phyloP scores from a whole-genome alignment of 2,329 filamentous ascomycete species.

The Chrysosporium queenslandicum region DNA sequence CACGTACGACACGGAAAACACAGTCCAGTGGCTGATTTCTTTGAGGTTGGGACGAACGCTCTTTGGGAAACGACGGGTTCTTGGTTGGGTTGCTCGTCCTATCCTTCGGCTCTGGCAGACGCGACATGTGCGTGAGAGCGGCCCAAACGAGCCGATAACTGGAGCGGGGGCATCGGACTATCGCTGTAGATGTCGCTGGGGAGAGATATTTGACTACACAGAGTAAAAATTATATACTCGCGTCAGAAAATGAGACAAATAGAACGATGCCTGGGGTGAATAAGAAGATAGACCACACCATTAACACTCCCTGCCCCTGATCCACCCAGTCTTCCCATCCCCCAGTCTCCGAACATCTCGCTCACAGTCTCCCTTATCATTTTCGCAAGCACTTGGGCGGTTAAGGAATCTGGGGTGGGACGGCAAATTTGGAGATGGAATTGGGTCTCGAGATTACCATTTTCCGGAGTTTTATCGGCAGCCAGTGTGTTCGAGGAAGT shows the following conservation, averaged over 20 bases:
- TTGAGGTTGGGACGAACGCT: background rate
- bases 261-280: too few relatives aligned
- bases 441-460: slow-evolving; percentile 26
- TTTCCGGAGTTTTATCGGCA: slow-evolving; percentile 7
- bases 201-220: slow-evolving; percentile 80
- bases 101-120: slow-evolving; percentile 51
- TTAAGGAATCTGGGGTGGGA: slow-evolving; percentile 64
- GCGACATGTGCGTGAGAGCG: slow-evolving; percentile 68
- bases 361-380: slow-evolving; percentile 61
- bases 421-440: slow-evolving; percentile 64
- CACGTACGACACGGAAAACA: slow-evolving; percentile 72
- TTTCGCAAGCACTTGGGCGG: slow-evolving; percentile 53
- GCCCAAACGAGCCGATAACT: slow-evolving; percentile 87
- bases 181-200: slow-evolving; percentile 84
- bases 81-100: background rate
- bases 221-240: too few relatives aligned
- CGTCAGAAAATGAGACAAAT: slow-evolving; percentile 18
- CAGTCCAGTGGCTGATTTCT: slow-evolving; percentile 42
- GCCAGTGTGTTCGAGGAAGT: slow-evolving; percentile 20
- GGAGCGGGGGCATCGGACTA: slow-evolving; percentile 69
- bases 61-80: background rate
- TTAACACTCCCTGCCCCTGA: slow-evolving; percentile 58
- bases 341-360: slow-evolving; percentile 78
- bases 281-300: too few relatives aligned
- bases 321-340: slow-evolving; percentile 50